A percentile compares a stretch with the other conserved stretches of the same genome.
Evolutionary conservation across 2,329 filamentous ascomycete genomes (phyloP).

Genomic region (Botrytis sinoallii): DNA sequence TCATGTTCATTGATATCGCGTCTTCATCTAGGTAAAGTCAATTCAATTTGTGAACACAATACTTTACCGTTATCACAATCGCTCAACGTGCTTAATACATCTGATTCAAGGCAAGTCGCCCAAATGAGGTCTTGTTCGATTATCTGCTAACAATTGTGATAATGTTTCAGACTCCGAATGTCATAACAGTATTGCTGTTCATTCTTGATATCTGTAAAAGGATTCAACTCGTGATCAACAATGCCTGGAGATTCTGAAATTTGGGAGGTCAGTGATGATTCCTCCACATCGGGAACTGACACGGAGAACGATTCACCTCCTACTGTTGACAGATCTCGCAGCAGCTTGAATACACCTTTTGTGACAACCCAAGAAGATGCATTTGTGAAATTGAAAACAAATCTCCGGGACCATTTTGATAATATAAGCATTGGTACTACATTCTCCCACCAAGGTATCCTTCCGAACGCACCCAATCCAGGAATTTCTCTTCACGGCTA

Average conservation of each 20-base stretch:
- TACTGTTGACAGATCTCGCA: neutral
- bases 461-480: neutral
- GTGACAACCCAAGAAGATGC: neutral
- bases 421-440: neutral
- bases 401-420: neutral
- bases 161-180: neutral
- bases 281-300: neutral
- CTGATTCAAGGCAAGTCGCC: neutral
- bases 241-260: neutral
- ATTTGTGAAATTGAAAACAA: neutral
- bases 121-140: neutral
- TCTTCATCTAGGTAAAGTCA: neutral
- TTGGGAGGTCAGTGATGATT: conserved; percentile 8
- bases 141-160: neutral
- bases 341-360: neutral
- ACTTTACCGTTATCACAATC: neutral
- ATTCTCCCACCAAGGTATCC: neutral
- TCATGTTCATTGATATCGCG: neutral
- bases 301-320: neutral
- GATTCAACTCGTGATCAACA: neutral
- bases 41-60: neutral
- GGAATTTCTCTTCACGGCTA: neutral
- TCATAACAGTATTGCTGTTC: neutral
- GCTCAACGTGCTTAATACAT: neutral
- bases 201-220: neutral